Conservation (phyloP, 768 basidiomycete species). For the Podaxis carcinomalis region DNA sequence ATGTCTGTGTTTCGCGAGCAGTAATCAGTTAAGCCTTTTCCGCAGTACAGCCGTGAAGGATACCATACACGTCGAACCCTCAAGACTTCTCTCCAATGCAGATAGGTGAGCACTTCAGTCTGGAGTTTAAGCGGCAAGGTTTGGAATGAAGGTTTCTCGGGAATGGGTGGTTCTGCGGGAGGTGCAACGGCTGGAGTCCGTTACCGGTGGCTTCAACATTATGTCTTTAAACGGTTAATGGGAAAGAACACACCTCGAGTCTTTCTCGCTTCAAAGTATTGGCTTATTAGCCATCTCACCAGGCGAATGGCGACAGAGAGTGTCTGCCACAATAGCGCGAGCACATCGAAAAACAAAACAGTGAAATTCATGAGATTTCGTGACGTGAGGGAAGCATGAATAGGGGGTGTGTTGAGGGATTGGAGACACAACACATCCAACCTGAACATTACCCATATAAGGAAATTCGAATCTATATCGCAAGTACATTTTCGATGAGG, state of each 20-base stretch:
- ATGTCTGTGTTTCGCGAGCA: neutral
- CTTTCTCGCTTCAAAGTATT: constrained; percentile 4
- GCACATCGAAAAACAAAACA: neutral
- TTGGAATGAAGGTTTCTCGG: constrained; percentile 7
- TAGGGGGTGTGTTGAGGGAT: neutral
- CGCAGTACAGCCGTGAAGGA: neutral
- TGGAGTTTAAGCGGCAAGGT: constrained; percentile 8
- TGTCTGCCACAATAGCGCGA: constrained; percentile 4
- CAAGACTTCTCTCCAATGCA: constrained; percentile 11
- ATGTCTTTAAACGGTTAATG: neutral
- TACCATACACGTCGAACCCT: constrained; percentile 10
- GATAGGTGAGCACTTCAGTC: constrained; percentile 3
- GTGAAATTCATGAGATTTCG: constrained; percentile 10
- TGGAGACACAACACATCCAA: neutral
- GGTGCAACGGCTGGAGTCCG: neutral
- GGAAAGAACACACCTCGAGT: neutral
- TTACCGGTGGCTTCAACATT: neutral
- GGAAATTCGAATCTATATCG: neutral
- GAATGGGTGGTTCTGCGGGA: neutral
- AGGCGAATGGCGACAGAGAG: constrained; percentile 2
- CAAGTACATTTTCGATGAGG: neutral
- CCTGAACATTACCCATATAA: constrained; percentile 8
- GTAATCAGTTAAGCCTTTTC: neutral
- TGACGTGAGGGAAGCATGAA: neutral
- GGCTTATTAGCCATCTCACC: constrained; percentile 8